These are phyloP conservation scores for Mallotus repandus DNA, from an alignment of 441 rosid genomes.

Conservation along the genomic window DNA sequence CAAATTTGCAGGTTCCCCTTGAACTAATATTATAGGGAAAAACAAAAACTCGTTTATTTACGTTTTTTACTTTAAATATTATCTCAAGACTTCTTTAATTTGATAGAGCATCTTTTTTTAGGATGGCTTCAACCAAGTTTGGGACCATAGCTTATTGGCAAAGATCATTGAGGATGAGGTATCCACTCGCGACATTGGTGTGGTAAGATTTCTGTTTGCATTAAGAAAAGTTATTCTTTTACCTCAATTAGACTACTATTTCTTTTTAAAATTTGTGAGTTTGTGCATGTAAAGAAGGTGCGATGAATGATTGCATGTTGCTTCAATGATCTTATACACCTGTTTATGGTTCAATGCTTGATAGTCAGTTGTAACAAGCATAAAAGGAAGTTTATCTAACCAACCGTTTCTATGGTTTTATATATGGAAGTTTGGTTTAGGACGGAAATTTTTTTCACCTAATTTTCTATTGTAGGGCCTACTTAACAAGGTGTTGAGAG, in stretches of 20 bases:
- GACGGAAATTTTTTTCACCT: no score
- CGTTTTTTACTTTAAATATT: slow-evolving; percentile 9
- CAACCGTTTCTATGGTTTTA: background rate
- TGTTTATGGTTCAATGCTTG: background rate
- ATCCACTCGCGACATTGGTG: slow-evolving; percentile 40
- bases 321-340: background rate
- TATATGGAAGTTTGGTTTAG: background rate
- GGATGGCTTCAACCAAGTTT: slow-evolving; percentile 78
- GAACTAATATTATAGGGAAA: background rate
- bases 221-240: no score
- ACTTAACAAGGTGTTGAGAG: no score
- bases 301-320: background rate
- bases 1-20: slow-evolving; percentile 58
- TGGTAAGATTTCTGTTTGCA: slow-evolving; percentile 37
- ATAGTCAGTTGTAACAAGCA: background rate
- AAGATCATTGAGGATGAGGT: slow-evolving; percentile 61
- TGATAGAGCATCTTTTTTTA: slow-evolving; percentile 27
- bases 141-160: slow-evolving; percentile 63
- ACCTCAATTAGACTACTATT: background rate
- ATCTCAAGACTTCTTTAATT: slow-evolving; percentile 10
- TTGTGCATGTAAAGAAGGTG: background rate
- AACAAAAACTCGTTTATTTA: background rate
- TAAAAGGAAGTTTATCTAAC: background rate
- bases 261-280: background rate
- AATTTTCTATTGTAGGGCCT: no score